These are phyloP conservation scores for Talaromyces pinophilus DNA, from an alignment of 2,329 filamentous ascomycete genomes.

Conservation along the genomic window DNA sequence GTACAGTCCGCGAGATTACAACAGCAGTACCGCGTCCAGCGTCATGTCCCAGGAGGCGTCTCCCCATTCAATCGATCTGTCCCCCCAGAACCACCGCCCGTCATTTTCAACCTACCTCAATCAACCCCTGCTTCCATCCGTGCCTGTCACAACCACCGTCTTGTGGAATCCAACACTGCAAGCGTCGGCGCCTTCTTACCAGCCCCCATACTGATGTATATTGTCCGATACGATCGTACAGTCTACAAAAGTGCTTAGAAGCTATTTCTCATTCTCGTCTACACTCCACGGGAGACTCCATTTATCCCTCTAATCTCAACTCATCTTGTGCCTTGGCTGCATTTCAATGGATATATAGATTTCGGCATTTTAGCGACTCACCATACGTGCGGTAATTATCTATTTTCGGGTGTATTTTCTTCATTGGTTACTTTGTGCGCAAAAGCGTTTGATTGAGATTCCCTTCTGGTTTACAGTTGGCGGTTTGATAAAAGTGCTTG, in stretches of 20 bases:
- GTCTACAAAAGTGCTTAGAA: neutral
- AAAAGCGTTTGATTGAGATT: neutral
- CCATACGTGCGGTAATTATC: neutral
- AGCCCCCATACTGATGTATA: constrained; percentile 22
- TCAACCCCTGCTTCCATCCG: constrained; percentile 17
- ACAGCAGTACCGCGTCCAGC: constrained; percentile 21
- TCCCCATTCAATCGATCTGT: constrained; percentile 7
- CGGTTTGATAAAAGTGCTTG: neutral
- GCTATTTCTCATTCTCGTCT: neutral
- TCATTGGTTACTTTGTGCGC: neutral
- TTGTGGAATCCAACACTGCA: constrained; percentile 20
- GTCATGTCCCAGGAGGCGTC: constrained; percentile 23
- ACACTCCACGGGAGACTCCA: neutral
- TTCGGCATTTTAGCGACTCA: constrained; percentile 5
- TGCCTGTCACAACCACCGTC: constrained; percentile 13
- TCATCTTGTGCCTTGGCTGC: neutral
- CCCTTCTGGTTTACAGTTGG: neutral
- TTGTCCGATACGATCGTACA: neutral
- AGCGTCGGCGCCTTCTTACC: constrained; percentile 17
- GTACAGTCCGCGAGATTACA: constrained; percentile 22
- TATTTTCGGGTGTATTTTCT: neutral
- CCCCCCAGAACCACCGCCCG: constrained; percentile 11
- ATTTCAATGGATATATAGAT: constrained; percentile 9
- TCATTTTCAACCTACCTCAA: constrained; percentile 17
- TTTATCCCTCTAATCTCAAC: neutral